Evolutionary conservation across 1,284 basidiomycete genomes (phyloP), one percentile per base, ranked within the genome.

Genomic region (Cutaneotrichosporon mucoides): DNA sequence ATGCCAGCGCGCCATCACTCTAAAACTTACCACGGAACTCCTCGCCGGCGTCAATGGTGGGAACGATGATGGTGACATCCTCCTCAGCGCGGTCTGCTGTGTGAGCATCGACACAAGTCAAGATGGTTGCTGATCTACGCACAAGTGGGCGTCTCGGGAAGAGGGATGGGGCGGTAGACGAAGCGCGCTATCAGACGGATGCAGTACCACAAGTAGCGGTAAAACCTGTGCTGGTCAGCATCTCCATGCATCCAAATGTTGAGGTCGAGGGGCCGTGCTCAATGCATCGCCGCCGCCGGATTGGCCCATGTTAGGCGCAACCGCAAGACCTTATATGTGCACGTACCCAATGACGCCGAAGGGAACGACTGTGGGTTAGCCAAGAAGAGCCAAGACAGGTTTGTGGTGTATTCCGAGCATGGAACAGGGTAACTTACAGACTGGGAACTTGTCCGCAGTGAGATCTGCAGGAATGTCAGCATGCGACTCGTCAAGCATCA

Each of bases 31-130:
- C 76, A 59, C 90, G 89, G 82, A 95, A 93, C 78, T 92, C 90
- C 73, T 92, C 90, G 52, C 91, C 91, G 11, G 92, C 91, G 73
- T 95, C 91, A 72, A 95, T 94, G 64, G 91, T 94, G 42, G 91
- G 92, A 3, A 94, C 91, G 64, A 95, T 91, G 73, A 93, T 92
- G 35, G 92, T 94, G 66, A 95, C 91, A 82, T 95, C 91, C 76
- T 94, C 91, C 5, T 84, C 82, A 52, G 91, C 88, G 67, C 53
- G 56, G 56, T 65, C 63, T 65, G 59, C 4, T 16, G 24, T n/a
- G 52, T 49, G 12, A 46, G 42, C 37, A 24, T 24, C 9, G 11
- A 16, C 16, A 41, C n/a, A 11, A 36, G 41, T 44, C 24, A 12
- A 43, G 38, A 6, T 34, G 38, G 38, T 35, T 36, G 13, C 11